phyloP scores from a whole-genome alignment of 805 yeast genomes.

The Candida railenensis region DNA sequence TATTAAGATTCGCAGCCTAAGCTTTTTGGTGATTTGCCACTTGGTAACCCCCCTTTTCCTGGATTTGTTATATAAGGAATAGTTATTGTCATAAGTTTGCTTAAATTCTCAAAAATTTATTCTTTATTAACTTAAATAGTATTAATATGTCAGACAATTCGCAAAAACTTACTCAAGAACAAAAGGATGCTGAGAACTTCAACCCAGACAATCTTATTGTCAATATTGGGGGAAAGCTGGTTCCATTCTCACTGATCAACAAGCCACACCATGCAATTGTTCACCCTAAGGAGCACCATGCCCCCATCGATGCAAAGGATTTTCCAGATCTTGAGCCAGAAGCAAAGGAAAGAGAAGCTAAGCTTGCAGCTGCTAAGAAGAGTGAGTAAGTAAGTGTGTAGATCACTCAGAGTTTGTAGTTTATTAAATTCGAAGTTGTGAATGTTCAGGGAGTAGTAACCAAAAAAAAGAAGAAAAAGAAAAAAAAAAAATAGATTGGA shows the following conservation, averaged over 20 bases:
- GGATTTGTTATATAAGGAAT: background rate
- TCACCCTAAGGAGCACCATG: conserved; percentile 23
- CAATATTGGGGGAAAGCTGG: conserved; percentile 34
- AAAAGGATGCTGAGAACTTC: conserved; percentile 10
- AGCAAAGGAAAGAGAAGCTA: conserved; percentile 28
- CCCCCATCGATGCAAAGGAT: conserved; percentile 18
- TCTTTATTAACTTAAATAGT: background rate
- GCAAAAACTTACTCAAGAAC: conserved; percentile 9
- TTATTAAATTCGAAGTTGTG: no score
- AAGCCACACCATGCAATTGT: conserved; percentile 38
- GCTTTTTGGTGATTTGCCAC: conserved; percentile 1
- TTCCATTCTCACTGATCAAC: conserved; percentile 35
- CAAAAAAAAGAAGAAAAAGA: no score
- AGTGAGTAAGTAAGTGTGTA: background rate
- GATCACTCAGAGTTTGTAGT: no score
- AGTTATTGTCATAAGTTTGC: background rate
- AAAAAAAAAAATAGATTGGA: no score
- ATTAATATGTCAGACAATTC: conserved; percentile 2
- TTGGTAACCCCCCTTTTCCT: background rate
- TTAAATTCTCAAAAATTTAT: background rate
- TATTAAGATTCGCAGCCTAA: background rate
- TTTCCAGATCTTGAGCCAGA: conserved; percentile 35
- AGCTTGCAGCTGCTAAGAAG: conserved; percentile 7
- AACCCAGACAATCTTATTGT: conserved; percentile 24
- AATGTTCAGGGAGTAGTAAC: no score